A percentile compares a stretch with the other conserved stretches of the same genome.
Conservation (phyloP, 208 protist species). For the Angomonas ambiguus region DNA sequence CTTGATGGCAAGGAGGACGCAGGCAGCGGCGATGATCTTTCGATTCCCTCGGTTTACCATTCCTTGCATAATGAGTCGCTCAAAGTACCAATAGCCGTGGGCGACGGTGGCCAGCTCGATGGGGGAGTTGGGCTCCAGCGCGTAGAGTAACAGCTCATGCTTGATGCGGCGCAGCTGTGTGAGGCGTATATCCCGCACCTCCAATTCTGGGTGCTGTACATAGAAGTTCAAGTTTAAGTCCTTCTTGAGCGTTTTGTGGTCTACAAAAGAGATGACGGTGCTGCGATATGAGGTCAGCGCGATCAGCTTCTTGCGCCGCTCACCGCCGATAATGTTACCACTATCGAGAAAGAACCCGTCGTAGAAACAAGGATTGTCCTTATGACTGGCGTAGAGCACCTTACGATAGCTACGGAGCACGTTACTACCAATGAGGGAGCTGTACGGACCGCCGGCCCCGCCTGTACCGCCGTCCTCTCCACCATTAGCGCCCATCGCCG, state of each 20-base stretch:
- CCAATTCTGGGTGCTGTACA: constrained; percentile 77
- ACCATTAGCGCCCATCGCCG: neutral
- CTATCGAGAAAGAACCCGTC: constrained; percentile 77
- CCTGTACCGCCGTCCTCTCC: constrained; percentile 8
- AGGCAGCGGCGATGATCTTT: constrained; percentile 60
- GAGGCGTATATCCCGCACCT: constrained; percentile 80
- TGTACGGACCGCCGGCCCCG: neutral
- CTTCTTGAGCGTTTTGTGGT: constrained; percentile 82
- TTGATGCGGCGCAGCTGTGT: constrained; percentile 75
- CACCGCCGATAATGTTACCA: constrained; percentile 81
- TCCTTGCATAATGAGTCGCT: constrained; percentile 66
- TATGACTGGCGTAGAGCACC: constrained; percentile 37
- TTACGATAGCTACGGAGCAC: constrained; percentile 72
- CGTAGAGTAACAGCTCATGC: constrained; percentile 66
- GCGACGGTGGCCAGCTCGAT: constrained; percentile 70
- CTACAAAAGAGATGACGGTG: constrained; percentile 80
- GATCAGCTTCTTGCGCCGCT: constrained; percentile 78
- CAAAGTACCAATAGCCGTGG: constrained; percentile 88
- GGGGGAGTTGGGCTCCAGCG: constrained; percentile 55
- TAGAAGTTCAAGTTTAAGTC: constrained; percentile 86
- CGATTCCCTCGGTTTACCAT: constrained; percentile 82
- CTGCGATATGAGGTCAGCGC: constrained; percentile 67
- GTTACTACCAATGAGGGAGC: constrained; percentile 18
- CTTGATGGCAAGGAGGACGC: constrained; percentile 75
- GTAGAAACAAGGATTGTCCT: constrained; percentile 59